These are phyloP conservation scores for Botrytis sinoallii DNA, from an alignment of 2,329 filamentous ascomycete species.

Conservation along the genomic window DNA sequence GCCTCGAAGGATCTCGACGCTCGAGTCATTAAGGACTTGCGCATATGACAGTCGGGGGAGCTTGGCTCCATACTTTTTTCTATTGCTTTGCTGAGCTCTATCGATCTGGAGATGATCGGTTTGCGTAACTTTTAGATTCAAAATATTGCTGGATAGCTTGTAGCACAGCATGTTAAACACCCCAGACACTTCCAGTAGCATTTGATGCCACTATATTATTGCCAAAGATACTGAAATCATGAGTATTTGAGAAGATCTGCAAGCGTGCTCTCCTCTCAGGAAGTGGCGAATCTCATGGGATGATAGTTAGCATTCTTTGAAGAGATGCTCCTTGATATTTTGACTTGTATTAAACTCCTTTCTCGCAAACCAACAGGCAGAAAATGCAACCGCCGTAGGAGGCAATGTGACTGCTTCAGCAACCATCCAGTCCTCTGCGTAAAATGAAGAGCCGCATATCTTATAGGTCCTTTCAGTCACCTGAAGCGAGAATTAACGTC, in stretches of 20 bases:
- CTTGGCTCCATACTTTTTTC: neutral
- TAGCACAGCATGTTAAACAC: neutral
- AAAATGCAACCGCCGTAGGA: neutral
- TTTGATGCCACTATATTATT: neutral
- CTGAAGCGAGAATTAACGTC: slow-evolving; percentile 30
- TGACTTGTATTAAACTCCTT: neutral
- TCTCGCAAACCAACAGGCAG: neutral
- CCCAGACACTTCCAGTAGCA: neutral
- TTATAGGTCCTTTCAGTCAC: slow-evolving; percentile 34
- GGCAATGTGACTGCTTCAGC: neutral
- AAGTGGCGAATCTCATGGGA: neutral
- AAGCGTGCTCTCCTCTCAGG: neutral
- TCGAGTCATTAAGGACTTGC: neutral
- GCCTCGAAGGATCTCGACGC: neutral
- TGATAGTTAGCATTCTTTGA: neutral
- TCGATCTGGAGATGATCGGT: neutral
- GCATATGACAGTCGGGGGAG: neutral
- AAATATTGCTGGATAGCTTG: neutral
- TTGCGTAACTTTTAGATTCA: neutral
- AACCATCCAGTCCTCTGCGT: neutral
- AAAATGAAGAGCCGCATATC: slow-evolving; percentile 28
- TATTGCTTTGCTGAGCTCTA: neutral
- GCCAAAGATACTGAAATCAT: neutral
- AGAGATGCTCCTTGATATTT: neutral
- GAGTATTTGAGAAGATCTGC: neutral